phyloP scores from a whole-genome alignment of 768 basidiomycete species.

The Termitomyces sp. region DNA sequence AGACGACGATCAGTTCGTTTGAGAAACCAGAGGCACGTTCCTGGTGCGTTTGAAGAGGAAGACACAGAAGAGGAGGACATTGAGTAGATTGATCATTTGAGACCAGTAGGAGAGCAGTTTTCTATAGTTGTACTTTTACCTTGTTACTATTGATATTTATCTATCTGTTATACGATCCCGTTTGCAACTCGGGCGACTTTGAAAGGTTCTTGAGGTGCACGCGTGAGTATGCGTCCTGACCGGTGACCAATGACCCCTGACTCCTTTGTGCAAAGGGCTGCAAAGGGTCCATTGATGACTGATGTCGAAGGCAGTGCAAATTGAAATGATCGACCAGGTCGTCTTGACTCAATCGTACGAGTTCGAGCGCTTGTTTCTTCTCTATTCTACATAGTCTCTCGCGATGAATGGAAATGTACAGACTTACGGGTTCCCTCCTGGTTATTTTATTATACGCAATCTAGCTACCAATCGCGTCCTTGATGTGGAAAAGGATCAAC shows the following conservation, averaged over 20 bases:
- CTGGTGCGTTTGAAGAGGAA: slow-evolving; percentile 19
- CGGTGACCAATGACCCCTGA: too few relatives aligned
- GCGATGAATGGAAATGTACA: slow-evolving; percentile 11
- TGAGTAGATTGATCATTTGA: not conserved
- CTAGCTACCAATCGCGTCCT: slow-evolving; percentile 50
- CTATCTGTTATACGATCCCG: not conserved
- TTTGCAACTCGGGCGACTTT: too few relatives aligned
- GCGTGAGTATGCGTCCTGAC: too few relatives aligned
- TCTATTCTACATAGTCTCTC: too few relatives aligned
- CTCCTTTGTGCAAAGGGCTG: too few relatives aligned
- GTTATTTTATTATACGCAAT: slow-evolving; percentile 64
- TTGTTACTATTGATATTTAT: not conserved
- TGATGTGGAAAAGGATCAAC: slow-evolving; percentile 50
- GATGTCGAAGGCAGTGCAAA: not conserved
- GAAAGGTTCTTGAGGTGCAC: too few relatives aligned
- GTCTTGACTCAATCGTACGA: too few relatives aligned
- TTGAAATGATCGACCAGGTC: too few relatives aligned
- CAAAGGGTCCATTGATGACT: too few relatives aligned
- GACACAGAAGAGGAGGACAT: slow-evolving; percentile 12
- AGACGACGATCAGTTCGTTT: slow-evolving; percentile 24
- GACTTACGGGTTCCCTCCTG: slow-evolving; percentile 45
- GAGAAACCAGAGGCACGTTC: slow-evolving; percentile 10
- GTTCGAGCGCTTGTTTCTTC: not conserved
- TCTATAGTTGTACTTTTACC: not conserved
- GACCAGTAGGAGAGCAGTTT: not conserved